Percentiles rank a stretch among this genome's conserved stretches.
Conservation (phyloP, 1,284 basidiomycete genomes). For the Ceratobasidium sp. region DNA sequence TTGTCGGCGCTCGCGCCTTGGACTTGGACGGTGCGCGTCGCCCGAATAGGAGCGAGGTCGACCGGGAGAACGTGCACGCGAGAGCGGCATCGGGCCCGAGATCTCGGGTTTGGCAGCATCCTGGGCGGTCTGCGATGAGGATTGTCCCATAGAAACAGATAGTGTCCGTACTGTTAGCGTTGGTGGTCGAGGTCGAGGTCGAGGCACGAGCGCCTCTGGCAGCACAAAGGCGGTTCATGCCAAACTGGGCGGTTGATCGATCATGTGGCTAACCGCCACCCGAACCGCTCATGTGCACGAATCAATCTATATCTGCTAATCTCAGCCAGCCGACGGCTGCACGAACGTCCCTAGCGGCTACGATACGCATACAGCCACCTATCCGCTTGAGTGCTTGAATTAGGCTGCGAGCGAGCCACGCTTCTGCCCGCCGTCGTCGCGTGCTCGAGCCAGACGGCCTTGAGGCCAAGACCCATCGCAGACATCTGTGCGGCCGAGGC, state of each 20-base stretch:
- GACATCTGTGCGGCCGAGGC: not conserved
- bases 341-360: no score
- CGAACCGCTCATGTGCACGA: not conserved
- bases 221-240: not conserved
- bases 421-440: no score
- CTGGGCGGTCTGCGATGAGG: constrained; percentile 11
- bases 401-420: no score
- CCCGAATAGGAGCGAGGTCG: constrained; percentile 14
- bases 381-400: no score
- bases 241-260: not conserved
- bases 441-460: no score
- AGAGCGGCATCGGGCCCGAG: constrained; percentile 28
- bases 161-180: not conserved
- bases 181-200: not conserved
- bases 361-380: no score
- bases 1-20: constrained; percentile 4
- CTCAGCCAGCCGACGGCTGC: no score
- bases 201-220: no score
- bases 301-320: no score
- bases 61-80: not conserved
- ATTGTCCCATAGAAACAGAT: constrained; percentile 23
- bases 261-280: constrained; percentile 6
- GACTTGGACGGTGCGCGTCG: not conserved
- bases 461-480: no score
- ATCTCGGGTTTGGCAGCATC: constrained; percentile 23